Percentiles rank a stretch among this genome's conserved stretches.
Evolutionary conservation across 371 early-diverging fungal genomes (phyloP).

Genomic region (Syncephalastrum contaminatum): DNA sequence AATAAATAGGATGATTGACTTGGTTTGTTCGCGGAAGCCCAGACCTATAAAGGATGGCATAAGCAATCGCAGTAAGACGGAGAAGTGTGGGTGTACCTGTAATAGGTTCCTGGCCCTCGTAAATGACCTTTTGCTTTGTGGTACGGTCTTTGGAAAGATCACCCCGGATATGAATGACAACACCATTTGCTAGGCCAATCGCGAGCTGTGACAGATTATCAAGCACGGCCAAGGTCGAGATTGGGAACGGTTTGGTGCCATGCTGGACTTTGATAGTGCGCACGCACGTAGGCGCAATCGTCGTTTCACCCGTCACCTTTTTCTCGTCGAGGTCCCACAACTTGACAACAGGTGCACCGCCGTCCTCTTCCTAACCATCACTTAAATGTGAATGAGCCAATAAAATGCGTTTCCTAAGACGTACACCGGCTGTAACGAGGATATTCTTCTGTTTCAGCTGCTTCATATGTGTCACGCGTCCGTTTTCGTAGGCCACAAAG

Average conservation of each 20-base stretch:
- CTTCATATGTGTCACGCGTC: slow-evolving; percentile 79
- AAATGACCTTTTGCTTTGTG: slow-evolving; percentile 76
- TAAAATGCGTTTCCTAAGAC: slow-evolving; percentile 11
- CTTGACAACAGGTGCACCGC: slow-evolving; percentile 59
- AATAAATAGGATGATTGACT: slow-evolving; percentile 68
- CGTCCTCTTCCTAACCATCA: slow-evolving; percentile 50
- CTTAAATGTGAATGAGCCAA: background rate
- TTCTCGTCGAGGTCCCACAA: slow-evolving; percentile 80
- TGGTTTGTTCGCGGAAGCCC: slow-evolving; percentile 76
- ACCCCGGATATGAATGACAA: slow-evolving; percentile 81
- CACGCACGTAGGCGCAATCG: slow-evolving; percentile 58
- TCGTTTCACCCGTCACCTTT: slow-evolving; percentile 15
- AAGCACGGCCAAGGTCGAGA: slow-evolving; percentile 82
- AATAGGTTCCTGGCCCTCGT: slow-evolving; percentile 82
- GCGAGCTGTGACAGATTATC: slow-evolving; percentile 86
- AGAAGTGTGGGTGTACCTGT: slow-evolving; percentile 53
- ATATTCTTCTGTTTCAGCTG: slow-evolving; percentile 72
- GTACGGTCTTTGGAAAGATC: slow-evolving; percentile 78
- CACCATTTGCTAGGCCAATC: slow-evolving; percentile 88
- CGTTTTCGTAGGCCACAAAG: slow-evolving; percentile 70
- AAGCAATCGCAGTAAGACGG: too few relatives aligned
- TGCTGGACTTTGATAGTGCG: slow-evolving; percentile 76
- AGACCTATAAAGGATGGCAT: slow-evolving; percentile 41
- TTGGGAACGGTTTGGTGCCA: slow-evolving; percentile 69
- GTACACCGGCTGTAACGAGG: slow-evolving; percentile 72